Conservation (phyloP, 2,329 filamentous ascomycete genomes). For the Aspergillus felis region DNA sequence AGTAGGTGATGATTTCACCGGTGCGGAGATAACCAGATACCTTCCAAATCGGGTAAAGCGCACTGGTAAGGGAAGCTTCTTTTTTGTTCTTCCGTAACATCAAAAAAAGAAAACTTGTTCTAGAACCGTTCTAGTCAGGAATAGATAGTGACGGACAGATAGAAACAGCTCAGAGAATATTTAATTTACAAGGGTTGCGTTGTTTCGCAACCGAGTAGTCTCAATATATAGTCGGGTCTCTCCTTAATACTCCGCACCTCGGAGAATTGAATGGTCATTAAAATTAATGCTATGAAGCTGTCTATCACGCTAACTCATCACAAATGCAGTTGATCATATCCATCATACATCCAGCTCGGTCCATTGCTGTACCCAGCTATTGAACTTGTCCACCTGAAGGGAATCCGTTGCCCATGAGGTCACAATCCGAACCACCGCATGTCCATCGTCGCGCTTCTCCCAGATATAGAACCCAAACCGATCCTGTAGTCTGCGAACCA, state of each 20-base stretch:
- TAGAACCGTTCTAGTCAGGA: neutral
- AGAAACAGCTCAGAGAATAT: neutral
- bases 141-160: neutral
- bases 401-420: slow-evolving; percentile 51
- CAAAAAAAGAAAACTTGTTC: neutral
- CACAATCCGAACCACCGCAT: slow-evolving; percentile 44
- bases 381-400: slow-evolving; percentile 38
- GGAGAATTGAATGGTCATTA: neutral
- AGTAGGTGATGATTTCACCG: neutral
- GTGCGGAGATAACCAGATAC: neutral
- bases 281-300: neutral
- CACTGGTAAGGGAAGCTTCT: neutral
- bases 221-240: too few relatives aligned
- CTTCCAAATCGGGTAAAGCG: neutral
- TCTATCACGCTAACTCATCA: neutral
- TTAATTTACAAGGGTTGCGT: neutral
- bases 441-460: slow-evolving; percentile 41
- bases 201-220: neutral
- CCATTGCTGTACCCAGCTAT: slow-evolving; percentile 27
- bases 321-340: neutral
- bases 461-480: slow-evolving; percentile 48
- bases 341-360: slow-evolving; percentile 7
- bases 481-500: slow-evolving; percentile 41
- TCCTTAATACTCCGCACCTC: too few relatives aligned
- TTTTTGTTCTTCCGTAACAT: neutral